A percentile compares a stretch with the other conserved stretches of the same genome.
phyloP scores from a whole-genome alignment of 768 basidiomycete genomes.

The Porpolomopsis calyptriformis region DNA sequence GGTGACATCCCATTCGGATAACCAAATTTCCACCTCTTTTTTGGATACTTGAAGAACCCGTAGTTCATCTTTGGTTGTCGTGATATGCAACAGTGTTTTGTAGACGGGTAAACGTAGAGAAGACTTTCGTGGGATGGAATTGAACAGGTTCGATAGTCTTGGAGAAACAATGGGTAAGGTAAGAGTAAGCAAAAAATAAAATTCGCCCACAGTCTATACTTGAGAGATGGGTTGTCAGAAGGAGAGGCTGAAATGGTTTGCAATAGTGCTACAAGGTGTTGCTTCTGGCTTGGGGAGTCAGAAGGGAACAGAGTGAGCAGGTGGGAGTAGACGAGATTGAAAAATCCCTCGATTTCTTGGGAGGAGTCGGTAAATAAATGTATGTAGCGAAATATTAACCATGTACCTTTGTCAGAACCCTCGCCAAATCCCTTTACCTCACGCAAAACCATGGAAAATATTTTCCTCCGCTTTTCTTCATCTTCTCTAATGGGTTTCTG shows the following conservation, averaged over 20 bases:
- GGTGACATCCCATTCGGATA: conserved; percentile 63
- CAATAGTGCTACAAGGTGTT: conserved; percentile 40
- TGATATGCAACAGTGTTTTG: conserved; percentile 47
- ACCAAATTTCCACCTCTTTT: conserved; percentile 62
- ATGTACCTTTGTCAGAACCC: conserved; percentile 65
- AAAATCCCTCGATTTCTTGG: conserved; percentile 77
- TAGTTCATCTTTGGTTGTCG: conserved; percentile 50
- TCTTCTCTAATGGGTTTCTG: conserved; percentile 46
- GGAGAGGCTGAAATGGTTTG: conserved; percentile 45
- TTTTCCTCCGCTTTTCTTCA: conserved; percentile 37
- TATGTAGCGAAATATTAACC: conserved; percentile 1
- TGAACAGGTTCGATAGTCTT: conserved; percentile 78
- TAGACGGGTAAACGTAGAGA: conserved; percentile 55
- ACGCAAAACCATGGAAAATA: conserved; percentile 48
- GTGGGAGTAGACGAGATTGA: conserved; percentile 73
- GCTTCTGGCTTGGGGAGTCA: conserved; percentile 45
- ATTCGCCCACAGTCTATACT: conserved; percentile 62
- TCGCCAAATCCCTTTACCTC: conserved; percentile 65
- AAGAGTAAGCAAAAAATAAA: conserved; percentile 6
- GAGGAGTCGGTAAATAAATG: conserved; percentile 3
- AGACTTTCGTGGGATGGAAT: conserved; percentile 58
- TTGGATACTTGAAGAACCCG: conserved; percentile 49
- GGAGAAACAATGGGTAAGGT: conserved; percentile 2
- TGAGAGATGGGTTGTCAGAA: conserved; percentile 43
- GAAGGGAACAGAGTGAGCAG: conserved; percentile 48